A percentile compares a stretch with the other conserved stretches of the same genome.
These are phyloP conservation scores for Extremus antarcticus DNA, from an alignment of 495 filamentous ascomycete genomes.

Conservation along the genomic window DNA sequence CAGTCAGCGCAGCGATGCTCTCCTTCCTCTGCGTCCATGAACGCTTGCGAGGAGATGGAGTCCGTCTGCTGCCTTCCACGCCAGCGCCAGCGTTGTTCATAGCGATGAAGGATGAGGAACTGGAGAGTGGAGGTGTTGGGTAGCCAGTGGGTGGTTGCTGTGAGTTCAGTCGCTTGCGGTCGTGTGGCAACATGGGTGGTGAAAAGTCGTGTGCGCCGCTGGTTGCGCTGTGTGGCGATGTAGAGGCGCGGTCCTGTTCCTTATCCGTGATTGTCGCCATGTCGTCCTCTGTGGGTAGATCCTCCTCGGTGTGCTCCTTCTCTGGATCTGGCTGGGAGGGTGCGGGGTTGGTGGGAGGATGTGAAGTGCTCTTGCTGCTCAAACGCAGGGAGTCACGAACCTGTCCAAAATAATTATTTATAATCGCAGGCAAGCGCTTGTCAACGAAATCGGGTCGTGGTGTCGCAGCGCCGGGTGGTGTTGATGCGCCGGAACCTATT, in stretches of 20 bases:
- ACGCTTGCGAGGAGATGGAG: slow-evolving; percentile 9
- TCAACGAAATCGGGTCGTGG: slow-evolving; percentile 81
- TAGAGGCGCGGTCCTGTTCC: slow-evolving; percentile 3
- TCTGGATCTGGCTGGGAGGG: not conserved
- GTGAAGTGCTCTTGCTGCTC: slow-evolving; percentile 22
- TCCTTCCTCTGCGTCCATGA: slow-evolving; percentile 11
- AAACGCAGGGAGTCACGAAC: slow-evolving; percentile 56
- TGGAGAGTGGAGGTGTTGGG: slow-evolving; percentile 19
- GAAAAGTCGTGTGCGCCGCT: slow-evolving; percentile 9
- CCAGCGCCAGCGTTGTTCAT: slow-evolving; percentile 7
- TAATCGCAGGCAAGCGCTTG: slow-evolving; percentile 81
- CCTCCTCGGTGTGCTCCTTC: slow-evolving; percentile 2
- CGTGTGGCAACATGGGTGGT: slow-evolving; percentile 22
- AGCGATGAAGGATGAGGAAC: slow-evolving; percentile 23
- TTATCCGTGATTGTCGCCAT: not conserved
- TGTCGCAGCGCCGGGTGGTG: slow-evolving; percentile 68
- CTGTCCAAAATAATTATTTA: slow-evolving; percentile 89
- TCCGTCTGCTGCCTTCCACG: not conserved
- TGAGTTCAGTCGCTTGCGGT: slow-evolving; percentile 3
- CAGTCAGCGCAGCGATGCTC: slow-evolving; percentile 6
- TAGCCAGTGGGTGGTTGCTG: not conserved
- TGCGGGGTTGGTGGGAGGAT: slow-evolving; percentile 12
- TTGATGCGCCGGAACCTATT: slow-evolving; percentile 65
- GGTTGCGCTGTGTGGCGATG: slow-evolving; percentile 10
- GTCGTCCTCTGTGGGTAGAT: not conserved